Evolutionary conservation across 192 early-diverging fungal species (phyloP), one percentile per base, ranked within the genome.

Genomic region (Funneliformis geosporum): DNA sequence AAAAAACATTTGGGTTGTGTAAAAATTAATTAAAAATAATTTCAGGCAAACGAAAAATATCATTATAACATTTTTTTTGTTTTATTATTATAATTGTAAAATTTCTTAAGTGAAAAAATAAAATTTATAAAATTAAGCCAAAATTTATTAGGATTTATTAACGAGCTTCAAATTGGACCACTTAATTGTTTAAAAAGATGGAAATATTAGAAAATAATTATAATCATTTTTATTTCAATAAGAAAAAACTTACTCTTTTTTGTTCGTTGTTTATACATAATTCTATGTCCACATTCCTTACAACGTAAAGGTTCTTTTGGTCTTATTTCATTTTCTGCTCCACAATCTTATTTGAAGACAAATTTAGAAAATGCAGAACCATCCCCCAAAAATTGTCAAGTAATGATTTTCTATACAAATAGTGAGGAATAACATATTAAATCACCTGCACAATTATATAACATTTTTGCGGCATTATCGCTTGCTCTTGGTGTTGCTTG

Each of bases 261-360:
- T 65, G 97, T 99, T 73, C 97, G 90, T 89, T 96, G 96, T 88
- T 99, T 99, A 87, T 97, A 95, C 92, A 99, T 93, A 79, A 99
- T 96, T 78, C 97, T 86, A 86, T 97, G 94, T 14, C 97, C 96
- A 83, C 96, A 98, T 76, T 97, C 94, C 70, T 93, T 92, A 89
- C 96, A 99, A 76, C 96, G 95, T 74, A 99, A 96, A 71, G 96
- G 95, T 84, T 99, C 97, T 79, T 91, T 88, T 46, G 95, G 96
- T 82, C 96, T 96, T 79, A 99, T 92, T 73, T 93, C 91, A 87
- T 97, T 99, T 84, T 95, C 91, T 28, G 85, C 86, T 50, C 94
- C 95, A 84, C 97, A 99, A 64, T 94, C 93, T 89, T 25, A 46
- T 71, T 9, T 11, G n/a, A n/a, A n/a, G n/a, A n/a, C n/a, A n/a